Evolutionary conservation across 208 protist species (phyloP).

Genomic region (Acanthamoeba healyi): DNA sequence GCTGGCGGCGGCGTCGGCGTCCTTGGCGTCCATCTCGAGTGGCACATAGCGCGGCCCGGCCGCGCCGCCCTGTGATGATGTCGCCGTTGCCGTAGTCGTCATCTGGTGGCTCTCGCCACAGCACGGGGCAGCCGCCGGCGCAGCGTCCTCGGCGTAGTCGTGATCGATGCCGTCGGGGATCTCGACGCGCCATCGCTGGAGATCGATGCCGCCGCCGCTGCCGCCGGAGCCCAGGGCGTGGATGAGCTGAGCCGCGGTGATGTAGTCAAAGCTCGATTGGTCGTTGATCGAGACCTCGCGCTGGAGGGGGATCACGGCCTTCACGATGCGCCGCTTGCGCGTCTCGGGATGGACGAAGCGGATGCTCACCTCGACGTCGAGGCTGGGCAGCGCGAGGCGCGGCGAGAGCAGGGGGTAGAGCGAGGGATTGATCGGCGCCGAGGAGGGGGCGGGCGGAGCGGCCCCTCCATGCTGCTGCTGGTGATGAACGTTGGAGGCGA

Average conservation of each 20-base stretch:
- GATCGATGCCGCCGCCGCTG: neutral
- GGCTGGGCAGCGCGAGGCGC: neutral
- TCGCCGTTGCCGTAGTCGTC: neutral
- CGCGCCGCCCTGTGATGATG: neutral
- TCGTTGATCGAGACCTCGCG: neutral
- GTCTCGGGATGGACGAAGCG: slow-evolving; percentile 7
- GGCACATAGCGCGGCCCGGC: neutral
- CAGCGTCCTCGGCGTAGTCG: neutral
- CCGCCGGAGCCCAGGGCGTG: neutral
- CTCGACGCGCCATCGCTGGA: slow-evolving; percentile 25
- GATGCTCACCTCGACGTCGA: slow-evolving; percentile 17
- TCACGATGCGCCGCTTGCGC: neutral
- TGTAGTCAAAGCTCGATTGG: slow-evolving; percentile 30
- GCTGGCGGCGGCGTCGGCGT: neutral
- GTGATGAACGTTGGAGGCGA: too few species aligned
- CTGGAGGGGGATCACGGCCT: neutral
- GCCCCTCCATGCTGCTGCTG: too few species aligned
- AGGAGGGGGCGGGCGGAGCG: neutral
- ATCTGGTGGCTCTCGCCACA: neutral
- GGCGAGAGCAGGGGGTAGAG: neutral
- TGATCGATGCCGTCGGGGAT: slow-evolving; percentile 23
- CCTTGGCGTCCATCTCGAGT: slow-evolving; percentile 2
- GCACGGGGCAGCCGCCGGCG: too few species aligned
- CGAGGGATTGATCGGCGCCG: neutral
- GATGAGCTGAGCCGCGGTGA: slow-evolving; percentile 1